Evolutionary conservation across 2,329 filamentous ascomycete species (phyloP).

Genomic region (Aspergillus fructus): DNA sequence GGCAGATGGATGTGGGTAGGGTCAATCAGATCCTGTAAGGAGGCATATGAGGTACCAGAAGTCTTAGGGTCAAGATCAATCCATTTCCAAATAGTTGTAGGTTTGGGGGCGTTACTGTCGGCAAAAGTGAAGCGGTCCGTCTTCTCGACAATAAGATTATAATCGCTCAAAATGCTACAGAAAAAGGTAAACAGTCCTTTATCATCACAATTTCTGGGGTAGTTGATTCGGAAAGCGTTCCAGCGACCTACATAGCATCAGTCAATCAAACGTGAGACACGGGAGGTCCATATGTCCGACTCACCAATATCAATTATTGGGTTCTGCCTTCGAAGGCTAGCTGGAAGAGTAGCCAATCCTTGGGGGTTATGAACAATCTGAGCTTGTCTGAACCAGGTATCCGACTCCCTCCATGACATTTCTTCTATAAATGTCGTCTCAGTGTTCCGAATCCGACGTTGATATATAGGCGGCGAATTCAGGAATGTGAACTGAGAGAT

Average conservation of each 20-base stretch:
- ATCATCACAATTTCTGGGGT: slow-evolving; percentile 35
- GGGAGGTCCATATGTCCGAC: no score
- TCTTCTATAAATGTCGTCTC: slow-evolving; percentile 43
- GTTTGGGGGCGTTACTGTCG: slow-evolving; percentile 24
- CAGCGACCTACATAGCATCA: slow-evolving; percentile 52
- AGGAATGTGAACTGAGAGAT: slow-evolving; percentile 40
- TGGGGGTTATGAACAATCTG: slow-evolving; percentile 54
- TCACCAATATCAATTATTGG: slow-evolving; percentile 61
- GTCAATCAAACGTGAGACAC: background rate
- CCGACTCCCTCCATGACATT: slow-evolving; percentile 54
- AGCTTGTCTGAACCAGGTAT: slow-evolving; percentile 64
- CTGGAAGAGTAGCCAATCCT: slow-evolving; percentile 33
- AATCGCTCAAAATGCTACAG: slow-evolving; percentile 62
- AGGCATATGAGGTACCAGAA: slow-evolving; percentile 32
- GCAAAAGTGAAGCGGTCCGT: slow-evolving; percentile 42
- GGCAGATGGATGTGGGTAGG: slow-evolving; percentile 49
- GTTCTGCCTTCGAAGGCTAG: slow-evolving; percentile 49
- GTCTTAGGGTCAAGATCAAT: slow-evolving; percentile 35
- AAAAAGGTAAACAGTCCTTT: slow-evolving; percentile 45
- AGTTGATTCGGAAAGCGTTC: slow-evolving; percentile 58
- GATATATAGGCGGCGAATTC: slow-evolving; percentile 47
- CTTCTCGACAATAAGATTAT: slow-evolving; percentile 63
- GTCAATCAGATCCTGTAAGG: slow-evolving; percentile 34
- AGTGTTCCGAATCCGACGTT: slow-evolving; percentile 37
- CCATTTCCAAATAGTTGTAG: slow-evolving; percentile 38